Conservation (phyloP, 2,329 filamentous ascomycete species). For the Endothia cerciana region DNA sequence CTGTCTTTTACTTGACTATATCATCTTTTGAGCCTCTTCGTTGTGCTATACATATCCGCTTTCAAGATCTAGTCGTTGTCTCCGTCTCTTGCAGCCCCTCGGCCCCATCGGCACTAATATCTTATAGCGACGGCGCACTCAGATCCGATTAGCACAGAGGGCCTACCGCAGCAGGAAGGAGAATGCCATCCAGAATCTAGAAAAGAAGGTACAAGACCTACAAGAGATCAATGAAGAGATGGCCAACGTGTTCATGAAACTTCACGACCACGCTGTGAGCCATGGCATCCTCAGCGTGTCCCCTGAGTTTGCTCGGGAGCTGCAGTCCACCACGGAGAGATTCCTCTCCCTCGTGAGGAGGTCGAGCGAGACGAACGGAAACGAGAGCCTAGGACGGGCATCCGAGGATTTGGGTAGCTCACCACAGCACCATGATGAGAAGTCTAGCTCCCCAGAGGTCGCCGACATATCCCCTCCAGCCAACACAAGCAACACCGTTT, state of each 20-base stretch:
- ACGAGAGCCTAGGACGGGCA: slow-evolving; percentile 30
- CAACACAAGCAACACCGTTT: slow-evolving; percentile 26
- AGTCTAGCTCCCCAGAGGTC: slow-evolving; percentile 29
- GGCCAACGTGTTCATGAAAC: slow-evolving; percentile 69
- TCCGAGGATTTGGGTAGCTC: slow-evolving; percentile 15
- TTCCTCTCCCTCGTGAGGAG: slow-evolving; percentile 60
- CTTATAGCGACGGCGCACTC: slow-evolving; percentile 74
- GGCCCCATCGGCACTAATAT: slow-evolving; percentile 32
- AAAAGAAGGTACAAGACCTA: slow-evolving; percentile 71
- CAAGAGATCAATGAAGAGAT: slow-evolving; percentile 73
- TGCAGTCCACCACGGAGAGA: slow-evolving; percentile 60
- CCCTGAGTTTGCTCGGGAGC: slow-evolving; percentile 59
- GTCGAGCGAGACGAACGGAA: slow-evolving; percentile 43
- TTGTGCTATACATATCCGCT: neutral
- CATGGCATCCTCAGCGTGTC: slow-evolving; percentile 61
- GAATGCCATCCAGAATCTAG: slow-evolving; percentile 73
- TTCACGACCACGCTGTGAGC: slow-evolving; percentile 65
- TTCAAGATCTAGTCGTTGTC: neutral
- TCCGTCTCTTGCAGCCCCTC: neutral
- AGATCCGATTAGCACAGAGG: slow-evolving; percentile 84
- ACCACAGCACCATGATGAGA: slow-evolving; percentile 16
- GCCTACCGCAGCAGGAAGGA: slow-evolving; percentile 88
- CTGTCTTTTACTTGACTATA: neutral
- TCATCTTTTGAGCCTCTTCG: neutral
- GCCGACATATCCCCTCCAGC: neutral